Evolutionary conservation across 2,329 filamentous ascomycete genomes (phyloP).

Genomic region (Plenodomus lindquistii): DNA sequence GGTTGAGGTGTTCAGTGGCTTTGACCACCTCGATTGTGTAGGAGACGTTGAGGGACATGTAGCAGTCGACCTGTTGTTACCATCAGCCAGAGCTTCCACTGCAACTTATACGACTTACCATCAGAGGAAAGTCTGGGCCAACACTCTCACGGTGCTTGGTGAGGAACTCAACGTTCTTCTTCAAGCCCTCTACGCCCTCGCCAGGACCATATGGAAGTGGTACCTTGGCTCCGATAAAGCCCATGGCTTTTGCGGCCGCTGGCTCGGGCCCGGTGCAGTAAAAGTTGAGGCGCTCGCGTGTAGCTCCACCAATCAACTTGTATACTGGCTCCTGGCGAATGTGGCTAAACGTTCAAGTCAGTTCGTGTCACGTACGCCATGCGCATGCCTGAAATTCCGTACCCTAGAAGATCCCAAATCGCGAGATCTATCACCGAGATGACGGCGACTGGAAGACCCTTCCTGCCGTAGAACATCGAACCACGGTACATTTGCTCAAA

Average conservation of each 20-base stretch:
- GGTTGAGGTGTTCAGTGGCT: slow-evolving; percentile 78
- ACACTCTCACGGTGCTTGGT: slow-evolving; percentile 81
- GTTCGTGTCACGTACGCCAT: neutral
- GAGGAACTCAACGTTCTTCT: slow-evolving; percentile 89
- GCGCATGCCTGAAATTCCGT: neutral
- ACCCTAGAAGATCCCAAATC: slow-evolving; percentile 84
- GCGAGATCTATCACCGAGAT: slow-evolving; percentile 95
- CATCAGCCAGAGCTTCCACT: neutral
- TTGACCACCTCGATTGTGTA: slow-evolving; percentile 93
- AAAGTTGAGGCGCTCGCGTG: slow-evolving; percentile 79
- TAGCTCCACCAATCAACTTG: slow-evolving; percentile 90
- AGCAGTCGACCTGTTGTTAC: slow-evolving; percentile 70
- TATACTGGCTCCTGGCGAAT: slow-evolving; percentile 91
- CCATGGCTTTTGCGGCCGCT: slow-evolving; percentile 77
- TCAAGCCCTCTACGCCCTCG: slow-evolving; percentile 78
- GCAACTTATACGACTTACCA: slow-evolving; percentile 51
- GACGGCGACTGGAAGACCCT: slow-evolving; percentile 85
- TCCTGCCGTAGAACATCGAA: slow-evolving; percentile 96
- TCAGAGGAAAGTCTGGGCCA: slow-evolving; percentile 87
- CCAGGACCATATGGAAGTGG: slow-evolving; percentile 87
- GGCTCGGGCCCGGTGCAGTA: slow-evolving; percentile 94
- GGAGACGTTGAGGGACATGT: slow-evolving; percentile 90
- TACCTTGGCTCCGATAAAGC: slow-evolving; percentile 90
- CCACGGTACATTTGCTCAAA: slow-evolving; percentile 97
- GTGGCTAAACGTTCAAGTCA: slow-evolving; percentile 53